Evolutionary conservation across 352 stramenopile genomes (phyloP).

Genomic region (Pythium dissimile): DNA sequence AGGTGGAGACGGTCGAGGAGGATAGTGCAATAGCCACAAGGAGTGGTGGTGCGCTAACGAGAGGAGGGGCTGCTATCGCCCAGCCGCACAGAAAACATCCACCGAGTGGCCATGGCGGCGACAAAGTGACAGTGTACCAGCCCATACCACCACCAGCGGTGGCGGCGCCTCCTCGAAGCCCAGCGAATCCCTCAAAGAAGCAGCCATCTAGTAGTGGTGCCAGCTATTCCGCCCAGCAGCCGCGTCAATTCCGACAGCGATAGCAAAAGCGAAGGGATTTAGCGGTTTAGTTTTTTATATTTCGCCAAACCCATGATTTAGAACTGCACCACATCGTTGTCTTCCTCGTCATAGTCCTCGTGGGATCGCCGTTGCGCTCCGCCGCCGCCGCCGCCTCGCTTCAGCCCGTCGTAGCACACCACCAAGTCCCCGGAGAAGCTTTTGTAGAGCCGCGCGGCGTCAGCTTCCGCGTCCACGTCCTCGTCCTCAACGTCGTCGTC

Average conservation of each 20-base stretch:
- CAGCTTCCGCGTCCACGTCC: conserved; percentile 3
- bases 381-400: conserved; percentile 11
- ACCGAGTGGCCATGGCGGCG: background rate
- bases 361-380: no score
- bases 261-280: background rate
- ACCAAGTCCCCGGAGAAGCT: conserved; percentile 34
- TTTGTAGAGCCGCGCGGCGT: conserved; percentile 21
- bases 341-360: conserved; percentile 18
- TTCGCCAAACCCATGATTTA: background rate
- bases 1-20: background rate
- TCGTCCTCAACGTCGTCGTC: conserved; percentile 14
- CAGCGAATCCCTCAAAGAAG: conserved; percentile 1
- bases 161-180: background rate
- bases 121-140: conserved; percentile 22
- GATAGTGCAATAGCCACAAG: no score
- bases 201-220: background rate
- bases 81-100: background rate
- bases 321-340: conserved; percentile 21
- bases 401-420: conserved; percentile 34
- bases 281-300: background rate
- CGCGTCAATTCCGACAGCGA: conserved; percentile 5
- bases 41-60: no score
- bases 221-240: conserved; percentile 17
- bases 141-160: conserved; percentile 1
- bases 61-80: background rate